A percentile compares a stretch with the other conserved stretches of the same genome.
These are phyloP conservation scores for Ustilago crameri DNA, from an alignment of 1,284 basidiomycete genomes.

Conservation along the genomic window DNA sequence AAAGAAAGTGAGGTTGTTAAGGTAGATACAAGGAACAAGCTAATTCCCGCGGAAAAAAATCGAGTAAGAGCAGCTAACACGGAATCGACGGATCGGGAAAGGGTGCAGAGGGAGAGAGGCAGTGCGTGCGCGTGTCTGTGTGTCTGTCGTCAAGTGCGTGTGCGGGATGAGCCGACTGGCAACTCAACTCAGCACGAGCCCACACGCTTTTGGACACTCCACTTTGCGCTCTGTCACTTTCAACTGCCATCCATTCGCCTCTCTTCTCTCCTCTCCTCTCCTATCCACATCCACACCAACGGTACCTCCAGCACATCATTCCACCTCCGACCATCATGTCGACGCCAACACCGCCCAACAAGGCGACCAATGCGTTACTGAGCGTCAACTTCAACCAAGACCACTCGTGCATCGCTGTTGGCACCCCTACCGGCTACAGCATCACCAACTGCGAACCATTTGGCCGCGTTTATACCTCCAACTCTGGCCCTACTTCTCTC, in stretches of 20 bases:
- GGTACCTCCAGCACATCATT: no score
- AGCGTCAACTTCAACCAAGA: constrained; percentile 62
- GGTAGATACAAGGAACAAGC: not conserved
- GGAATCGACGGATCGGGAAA: constrained; percentile 10
- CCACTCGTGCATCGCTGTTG: constrained; percentile 86
- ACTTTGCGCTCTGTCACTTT: not conserved
- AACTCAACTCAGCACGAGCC: constrained; percentile 19
- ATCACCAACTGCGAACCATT: constrained; percentile 99
- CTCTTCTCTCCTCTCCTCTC: not conserved
- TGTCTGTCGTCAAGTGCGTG: not conserved
- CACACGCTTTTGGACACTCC: not conserved
- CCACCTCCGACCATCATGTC: constrained; percentile 15
- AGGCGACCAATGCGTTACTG: constrained; percentile 51
- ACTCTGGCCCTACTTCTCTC: constrained; percentile 90
- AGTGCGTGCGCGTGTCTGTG: not conserved
- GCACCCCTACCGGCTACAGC: constrained; percentile 93
- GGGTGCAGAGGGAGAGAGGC: not conserved
- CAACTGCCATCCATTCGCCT: not conserved
- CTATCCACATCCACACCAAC: not conserved
- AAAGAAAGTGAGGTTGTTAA: no score
- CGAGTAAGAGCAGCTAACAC: not conserved
- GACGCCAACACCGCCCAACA: constrained; percentile 26
- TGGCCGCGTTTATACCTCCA: constrained; percentile 92
- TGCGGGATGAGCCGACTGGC: not conserved
- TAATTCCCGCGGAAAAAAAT: not conserved